Percentiles rank a stretch among this genome's conserved stretches.
Conservation (phyloP, 2,329 filamentous ascomycete genomes). For the Periconia macrospinosa region DNA sequence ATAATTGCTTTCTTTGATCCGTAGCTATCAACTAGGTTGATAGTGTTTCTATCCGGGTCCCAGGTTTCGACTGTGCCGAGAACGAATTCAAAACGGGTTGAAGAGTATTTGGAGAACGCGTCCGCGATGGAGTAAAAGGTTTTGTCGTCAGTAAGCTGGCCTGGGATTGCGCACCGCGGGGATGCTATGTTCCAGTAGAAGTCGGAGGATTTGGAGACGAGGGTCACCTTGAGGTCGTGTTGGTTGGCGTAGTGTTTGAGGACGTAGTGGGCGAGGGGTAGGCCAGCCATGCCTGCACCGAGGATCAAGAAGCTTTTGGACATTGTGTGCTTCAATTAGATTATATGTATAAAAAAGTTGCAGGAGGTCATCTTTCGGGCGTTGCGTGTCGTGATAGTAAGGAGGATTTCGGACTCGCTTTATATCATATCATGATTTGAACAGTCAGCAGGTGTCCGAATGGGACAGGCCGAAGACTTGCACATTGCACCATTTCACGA, state of each 20-base stretch:
- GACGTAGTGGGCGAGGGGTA: not conserved
- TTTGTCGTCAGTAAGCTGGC: slow-evolving; percentile 48
- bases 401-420: no score
- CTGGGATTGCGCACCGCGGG: slow-evolving; percentile 53
- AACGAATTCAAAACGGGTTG: slow-evolving; percentile 56
- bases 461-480: no score
- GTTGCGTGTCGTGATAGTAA: not conserved
- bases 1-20: slow-evolving; percentile 35
- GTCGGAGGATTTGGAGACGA: slow-evolving; percentile 53
- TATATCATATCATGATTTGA: no score
- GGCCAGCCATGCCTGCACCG: not conserved
- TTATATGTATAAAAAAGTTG: not conserved
- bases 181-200: slow-evolving; percentile 57
- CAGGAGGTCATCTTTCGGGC: not conserved
- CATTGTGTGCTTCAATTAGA: no score
- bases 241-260: not conserved
- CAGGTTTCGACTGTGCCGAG: slow-evolving; percentile 52
- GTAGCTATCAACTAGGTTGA: not conserved
- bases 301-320: not conserved
- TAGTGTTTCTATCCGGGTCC: slow-evolving; percentile 33
- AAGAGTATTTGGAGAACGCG: slow-evolving; percentile 53
- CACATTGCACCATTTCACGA: no score
- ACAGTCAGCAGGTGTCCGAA: no score
- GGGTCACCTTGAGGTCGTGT: slow-evolving; percentile 41
- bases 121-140: slow-evolving; percentile 45